These are phyloP conservation scores for Vitis rupestris DNA, from an alignment of 164 flowering plant genomes.

Conservation along the genomic window DNA sequence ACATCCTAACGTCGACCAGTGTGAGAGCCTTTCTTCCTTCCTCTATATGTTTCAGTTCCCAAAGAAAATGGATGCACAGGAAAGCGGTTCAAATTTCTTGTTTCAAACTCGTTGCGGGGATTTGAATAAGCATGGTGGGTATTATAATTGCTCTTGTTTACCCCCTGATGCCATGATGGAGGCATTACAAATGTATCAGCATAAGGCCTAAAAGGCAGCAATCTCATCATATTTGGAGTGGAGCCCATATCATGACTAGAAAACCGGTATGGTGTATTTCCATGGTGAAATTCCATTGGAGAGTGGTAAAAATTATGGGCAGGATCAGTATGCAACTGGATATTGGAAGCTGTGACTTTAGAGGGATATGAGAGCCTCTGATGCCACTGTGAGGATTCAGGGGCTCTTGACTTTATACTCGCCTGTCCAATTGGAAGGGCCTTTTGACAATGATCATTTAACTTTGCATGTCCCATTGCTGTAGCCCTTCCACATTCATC, in stretches of 20 bases:
- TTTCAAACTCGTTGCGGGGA: slow-evolving; percentile 8
- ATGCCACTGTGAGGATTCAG: slow-evolving; percentile 9
- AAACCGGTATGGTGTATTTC: background rate
- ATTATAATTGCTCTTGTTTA: background rate
- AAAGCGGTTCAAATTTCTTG: slow-evolving; percentile 3
- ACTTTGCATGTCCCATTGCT: background rate
- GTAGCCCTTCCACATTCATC: slow-evolving; percentile 4
- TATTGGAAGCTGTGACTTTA: background rate
- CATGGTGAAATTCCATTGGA: slow-evolving; percentile 7
- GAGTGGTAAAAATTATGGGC: background rate
- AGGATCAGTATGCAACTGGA: slow-evolving; percentile 3
- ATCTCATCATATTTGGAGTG: slow-evolving; percentile 15
- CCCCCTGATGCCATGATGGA: slow-evolving; percentile 1
- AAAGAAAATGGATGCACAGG: slow-evolving; percentile 2
- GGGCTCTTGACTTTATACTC: slow-evolving; percentile 4
- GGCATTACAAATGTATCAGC: background rate
- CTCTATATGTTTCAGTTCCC: background rate
- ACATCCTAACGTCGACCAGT: slow-evolving; percentile 28
- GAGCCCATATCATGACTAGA: slow-evolving; percentile 13
- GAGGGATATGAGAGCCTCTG: background rate
- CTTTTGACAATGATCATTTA: slow-evolving; percentile 6
- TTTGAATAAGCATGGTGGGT: slow-evolving; percentile 5
- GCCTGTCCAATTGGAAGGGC: background rate
- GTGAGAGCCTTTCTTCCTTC: slow-evolving; percentile 1
- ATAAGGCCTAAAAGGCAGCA: slow-evolving; percentile 4